phyloP scores from a whole-genome alignment of 495 filamentous ascomycete species.

The Saxophila tyrrhenica region DNA sequence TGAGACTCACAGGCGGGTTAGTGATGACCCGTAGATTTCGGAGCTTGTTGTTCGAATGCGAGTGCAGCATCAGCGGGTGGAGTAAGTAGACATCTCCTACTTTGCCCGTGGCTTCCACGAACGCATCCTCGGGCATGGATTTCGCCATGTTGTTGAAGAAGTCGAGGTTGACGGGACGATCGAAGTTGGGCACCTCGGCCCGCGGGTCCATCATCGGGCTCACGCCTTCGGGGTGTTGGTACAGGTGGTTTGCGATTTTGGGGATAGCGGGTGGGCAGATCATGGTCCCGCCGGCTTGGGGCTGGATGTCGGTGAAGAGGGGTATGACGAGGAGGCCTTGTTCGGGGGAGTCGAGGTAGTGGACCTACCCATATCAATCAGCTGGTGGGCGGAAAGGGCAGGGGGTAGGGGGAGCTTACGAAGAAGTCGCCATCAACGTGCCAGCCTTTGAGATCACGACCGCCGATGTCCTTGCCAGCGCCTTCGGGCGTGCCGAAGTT shows the following conservation, averaged over 20 bases:
- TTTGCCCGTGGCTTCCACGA: conserved; percentile 54
- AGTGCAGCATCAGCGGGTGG: conserved; percentile 66
- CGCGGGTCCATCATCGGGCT: conserved; percentile 54
- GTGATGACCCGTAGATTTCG: conserved; percentile 56
- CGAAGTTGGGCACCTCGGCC: conserved; percentile 31
- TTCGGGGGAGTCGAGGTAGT: conserved; percentile 63
- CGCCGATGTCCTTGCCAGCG: conserved; percentile 38
- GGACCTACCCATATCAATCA: conserved; percentile 24
- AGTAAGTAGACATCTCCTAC: conserved; percentile 58
- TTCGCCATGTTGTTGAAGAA: conserved; percentile 46
- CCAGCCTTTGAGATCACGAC: conserved; percentile 48
- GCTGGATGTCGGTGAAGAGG: conserved; percentile 52
- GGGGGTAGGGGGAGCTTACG: no score
- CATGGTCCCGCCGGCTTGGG: conserved; percentile 56
- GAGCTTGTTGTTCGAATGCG: conserved; percentile 47
- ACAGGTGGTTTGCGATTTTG: conserved; percentile 46
- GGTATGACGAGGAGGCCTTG: conserved; percentile 62
- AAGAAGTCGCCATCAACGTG: conserved; percentile 73
- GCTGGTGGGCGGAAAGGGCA: no score
- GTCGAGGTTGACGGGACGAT: conserved; percentile 25
- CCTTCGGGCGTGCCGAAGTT: conserved; percentile 53
- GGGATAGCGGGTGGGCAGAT: conserved; percentile 50
- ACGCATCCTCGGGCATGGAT: conserved; percentile 35
- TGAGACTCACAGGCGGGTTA: conserved; percentile 56
- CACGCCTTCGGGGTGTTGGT: conserved; percentile 57